A percentile compares a stretch with the other conserved stretches of the same genome.
Conservation (phyloP, 352 stramenopile species). For the Pythium brachiatum region DNA sequence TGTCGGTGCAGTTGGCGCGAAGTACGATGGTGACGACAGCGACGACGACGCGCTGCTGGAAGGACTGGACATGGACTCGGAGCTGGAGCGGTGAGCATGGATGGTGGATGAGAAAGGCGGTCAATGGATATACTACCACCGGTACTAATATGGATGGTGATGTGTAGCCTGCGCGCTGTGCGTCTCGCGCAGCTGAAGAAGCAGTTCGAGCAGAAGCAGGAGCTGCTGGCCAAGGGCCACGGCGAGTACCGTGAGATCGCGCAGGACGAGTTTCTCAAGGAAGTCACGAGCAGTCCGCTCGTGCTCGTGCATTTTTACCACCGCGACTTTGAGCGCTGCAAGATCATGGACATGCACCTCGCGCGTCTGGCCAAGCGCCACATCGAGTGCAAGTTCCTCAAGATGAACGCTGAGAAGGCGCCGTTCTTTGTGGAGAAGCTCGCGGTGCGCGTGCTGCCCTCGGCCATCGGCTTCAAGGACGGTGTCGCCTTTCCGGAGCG, state of each 20-base stretch:
- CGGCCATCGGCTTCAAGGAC: conserved; percentile 91
- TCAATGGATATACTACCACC: no score
- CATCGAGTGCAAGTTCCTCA: conserved; percentile 94
- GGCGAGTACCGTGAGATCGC: conserved; percentile 89
- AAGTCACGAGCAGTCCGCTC: conserved; percentile 86
- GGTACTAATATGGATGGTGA: not conserved
- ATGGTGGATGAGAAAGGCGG: no score
- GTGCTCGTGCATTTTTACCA: conserved; percentile 96
- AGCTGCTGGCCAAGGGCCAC: conserved; percentile 65
- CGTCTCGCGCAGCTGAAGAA: conserved; percentile 74
- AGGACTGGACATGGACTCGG: conserved; percentile 77
- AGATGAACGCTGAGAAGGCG: conserved; percentile 93
- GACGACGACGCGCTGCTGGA: conserved; percentile 55
- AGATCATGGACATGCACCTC: conserved; percentile 96
- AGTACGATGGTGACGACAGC: conserved; percentile 27
- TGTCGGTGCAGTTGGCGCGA: not conserved
- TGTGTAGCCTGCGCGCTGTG: conserved; percentile 66
- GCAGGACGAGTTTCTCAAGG: conserved; percentile 95
- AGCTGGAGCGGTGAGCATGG: conserved; percentile 65
- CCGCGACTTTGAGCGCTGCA: conserved; percentile 96
- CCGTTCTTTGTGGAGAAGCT: conserved; percentile 95
- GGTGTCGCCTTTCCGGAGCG: conserved; percentile 89
- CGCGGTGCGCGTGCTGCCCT: conserved; percentile 91
- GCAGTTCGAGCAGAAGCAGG: conserved; percentile 57
- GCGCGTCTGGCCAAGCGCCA: conserved; percentile 50